Evolutionary conservation across 2,329 filamentous ascomycete species (phyloP).

Genomic region (Rachicladosporium sp.): DNA sequence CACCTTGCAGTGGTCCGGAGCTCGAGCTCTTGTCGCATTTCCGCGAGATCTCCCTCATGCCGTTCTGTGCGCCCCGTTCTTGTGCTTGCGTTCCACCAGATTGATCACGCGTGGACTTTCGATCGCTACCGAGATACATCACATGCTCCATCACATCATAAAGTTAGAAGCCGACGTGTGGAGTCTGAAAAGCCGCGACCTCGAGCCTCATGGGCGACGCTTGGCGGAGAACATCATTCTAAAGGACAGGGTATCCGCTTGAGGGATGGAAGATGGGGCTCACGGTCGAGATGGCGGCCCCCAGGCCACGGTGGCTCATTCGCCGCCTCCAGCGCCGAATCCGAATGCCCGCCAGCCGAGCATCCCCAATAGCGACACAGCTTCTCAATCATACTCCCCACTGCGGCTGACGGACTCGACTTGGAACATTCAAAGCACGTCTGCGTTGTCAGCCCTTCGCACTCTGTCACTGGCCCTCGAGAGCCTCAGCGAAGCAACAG

Average conservation of each 20-base stretch:
- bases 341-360: conserved; percentile 3
- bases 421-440: conserved; percentile 61
- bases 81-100: too few relatives aligned
- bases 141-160: too few relatives aligned
- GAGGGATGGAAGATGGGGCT: conserved; percentile 2
- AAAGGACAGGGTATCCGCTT: background rate
- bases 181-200: too few relatives aligned
- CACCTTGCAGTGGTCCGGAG: too few relatives aligned
- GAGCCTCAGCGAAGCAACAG: conserved; percentile 57
- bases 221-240: too few relatives aligned
- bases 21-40: too few relatives aligned
- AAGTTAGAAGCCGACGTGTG: too few relatives aligned
- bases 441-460: conserved; percentile 62
- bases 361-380: conserved; percentile 3
- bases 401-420: conserved; percentile 23
- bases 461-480: conserved; percentile 52
- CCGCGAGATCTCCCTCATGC: too few relatives aligned
- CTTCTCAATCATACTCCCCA: conserved; percentile 17
- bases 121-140: too few relatives aligned
- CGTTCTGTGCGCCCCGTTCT: too few relatives aligned
- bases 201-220: too few relatives aligned
- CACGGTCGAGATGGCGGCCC: background rate
- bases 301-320: background rate
- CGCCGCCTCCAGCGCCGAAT: conserved; percentile 7
- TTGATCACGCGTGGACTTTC: too few relatives aligned